These are phyloP conservation scores for Parastagonospora avenae DNA, from an alignment of 2,329 filamentous ascomycete genomes.

Conservation along the genomic window DNA sequence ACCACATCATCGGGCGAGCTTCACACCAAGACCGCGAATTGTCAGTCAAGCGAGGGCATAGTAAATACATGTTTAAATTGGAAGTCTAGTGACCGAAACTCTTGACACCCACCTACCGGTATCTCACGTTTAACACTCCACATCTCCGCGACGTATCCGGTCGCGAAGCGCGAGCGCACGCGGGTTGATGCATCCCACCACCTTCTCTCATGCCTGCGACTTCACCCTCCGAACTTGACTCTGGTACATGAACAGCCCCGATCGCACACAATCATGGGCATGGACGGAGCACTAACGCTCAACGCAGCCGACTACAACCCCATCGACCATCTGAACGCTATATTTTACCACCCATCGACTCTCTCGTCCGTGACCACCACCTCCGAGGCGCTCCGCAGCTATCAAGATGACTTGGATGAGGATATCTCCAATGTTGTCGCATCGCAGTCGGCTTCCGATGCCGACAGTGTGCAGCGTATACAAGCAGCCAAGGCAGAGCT, in stretches of 20 bases:
- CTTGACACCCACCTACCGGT: too few relatives aligned
- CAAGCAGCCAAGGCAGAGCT: constrained; percentile 89
- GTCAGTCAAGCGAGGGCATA: too few relatives aligned
- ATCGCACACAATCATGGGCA: constrained; percentile 9
- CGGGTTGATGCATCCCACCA: constrained; percentile 44
- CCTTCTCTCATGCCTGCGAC: constrained; percentile 44
- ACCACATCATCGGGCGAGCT: not conserved
- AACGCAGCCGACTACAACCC: constrained; percentile 83
- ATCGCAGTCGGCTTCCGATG: constrained; percentile 80
- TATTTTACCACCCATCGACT: constrained; percentile 89
- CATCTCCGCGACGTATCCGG: constrained; percentile 18
- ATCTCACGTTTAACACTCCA: not conserved
- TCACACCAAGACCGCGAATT: not conserved
- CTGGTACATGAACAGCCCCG: constrained; percentile 34
- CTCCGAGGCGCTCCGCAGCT: constrained; percentile 71
- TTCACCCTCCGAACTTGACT: constrained; percentile 43
- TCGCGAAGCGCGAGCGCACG: constrained; percentile 32
- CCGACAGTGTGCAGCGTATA: constrained; percentile 88
- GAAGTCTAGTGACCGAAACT: too few relatives aligned
- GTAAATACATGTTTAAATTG: too few relatives aligned
- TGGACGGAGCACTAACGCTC: constrained; percentile 29
- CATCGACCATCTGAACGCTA: constrained; percentile 86
- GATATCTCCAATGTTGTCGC: constrained; percentile 75
- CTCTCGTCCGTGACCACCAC: constrained; percentile 77
- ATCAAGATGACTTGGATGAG: constrained; percentile 81